Evolutionary conservation across 148 eudicot species (phyloP), one percentile per base, ranked within the genome.

Genomic region (Rhododendron williamsianum): DNA sequence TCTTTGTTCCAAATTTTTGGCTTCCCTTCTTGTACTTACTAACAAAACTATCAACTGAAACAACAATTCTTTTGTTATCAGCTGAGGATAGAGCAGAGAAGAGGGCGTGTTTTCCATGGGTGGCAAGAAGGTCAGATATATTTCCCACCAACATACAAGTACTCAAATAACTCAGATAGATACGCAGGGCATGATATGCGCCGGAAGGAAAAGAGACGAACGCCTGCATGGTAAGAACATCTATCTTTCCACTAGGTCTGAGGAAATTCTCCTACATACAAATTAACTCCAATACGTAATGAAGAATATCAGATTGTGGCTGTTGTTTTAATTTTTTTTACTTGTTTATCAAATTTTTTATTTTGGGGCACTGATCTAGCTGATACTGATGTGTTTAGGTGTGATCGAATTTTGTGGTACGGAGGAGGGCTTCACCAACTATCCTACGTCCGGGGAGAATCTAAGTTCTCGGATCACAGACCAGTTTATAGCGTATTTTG

Each of bases 61-160:
- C 60, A 36, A 5, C 38, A 72, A 76, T 81, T 4, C 16, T 82
- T 86, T 36, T 80, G 27, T 84, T 78, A 72, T 78, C 94, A 96
- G 99, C 89, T 96, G 80, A 92, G 99, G 46, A 88, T 91, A 82
- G 96, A 96, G 87, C 98, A 96, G 89, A 93, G 92, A 85, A 90
- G 90, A 67, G 98, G 99, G 25, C 95, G 91, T 25, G 98, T 94
- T 35, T 95, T 96, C 88, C 85, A 91, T 6, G 98, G 91, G 43
- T 96, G 99, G 99, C 95, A 85, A 74, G 99, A 96, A 88, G 99
- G 99, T 77, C 93, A 92, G 84, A 96, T 96, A 89, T 96, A 94
- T 81, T 96, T 96, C 85, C 99, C 99, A 41, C 99, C 99, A 82
- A 96, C 99, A 41, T 96, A 96, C 89, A 96, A 96, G 86, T 96